Evolutionary conservation across 768 basidiomycete genomes (phyloP).

Genomic region (Tylopilus sp.): DNA sequence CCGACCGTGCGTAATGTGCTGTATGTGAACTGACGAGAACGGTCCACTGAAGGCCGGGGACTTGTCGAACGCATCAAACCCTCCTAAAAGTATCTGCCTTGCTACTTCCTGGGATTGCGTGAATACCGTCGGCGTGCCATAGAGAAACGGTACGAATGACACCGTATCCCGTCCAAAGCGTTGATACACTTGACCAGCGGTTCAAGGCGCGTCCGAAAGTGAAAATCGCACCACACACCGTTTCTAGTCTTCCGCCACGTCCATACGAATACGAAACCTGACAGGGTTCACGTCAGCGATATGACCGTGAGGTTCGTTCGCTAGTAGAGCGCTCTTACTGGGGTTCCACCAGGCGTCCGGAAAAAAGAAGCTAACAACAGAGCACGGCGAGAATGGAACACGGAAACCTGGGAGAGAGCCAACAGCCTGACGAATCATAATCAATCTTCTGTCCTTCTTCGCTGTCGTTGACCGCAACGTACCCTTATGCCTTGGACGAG

Average conservation of each 20-base stretch:
- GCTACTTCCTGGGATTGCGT: constrained; percentile 18
- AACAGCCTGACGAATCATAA: constrained; percentile 2
- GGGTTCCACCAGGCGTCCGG: constrained; percentile 19
- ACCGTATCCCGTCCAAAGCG: constrained; percentile 13
- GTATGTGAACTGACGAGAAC: constrained; percentile 2
- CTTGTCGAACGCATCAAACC: constrained; percentile 1
- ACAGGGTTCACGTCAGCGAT: background rate
- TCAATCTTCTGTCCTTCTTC: background rate
- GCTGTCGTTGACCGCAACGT: background rate
- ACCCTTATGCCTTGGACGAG: constrained; percentile 16
- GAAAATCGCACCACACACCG: constrained; percentile 1
- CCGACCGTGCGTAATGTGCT: no score
- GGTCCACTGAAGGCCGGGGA: background rate
- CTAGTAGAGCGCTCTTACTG: constrained; percentile 1
- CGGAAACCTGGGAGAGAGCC: constrained; percentile 15
- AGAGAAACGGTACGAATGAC: constrained; percentile 17
- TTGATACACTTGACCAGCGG: constrained; percentile 18
- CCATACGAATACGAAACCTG: constrained; percentile 16
- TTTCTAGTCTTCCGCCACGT: constrained; percentile 17
- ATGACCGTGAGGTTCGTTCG: background rate
- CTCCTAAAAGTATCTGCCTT: constrained; percentile 10
- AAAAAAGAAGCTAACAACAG: background rate
- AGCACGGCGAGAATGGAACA: constrained; percentile 14
- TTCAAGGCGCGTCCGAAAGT: background rate
- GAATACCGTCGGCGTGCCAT: constrained; percentile 11